Conservation (phyloP, 2,329 filamentous ascomycete genomes). For the Fusarium graminum region DNA sequence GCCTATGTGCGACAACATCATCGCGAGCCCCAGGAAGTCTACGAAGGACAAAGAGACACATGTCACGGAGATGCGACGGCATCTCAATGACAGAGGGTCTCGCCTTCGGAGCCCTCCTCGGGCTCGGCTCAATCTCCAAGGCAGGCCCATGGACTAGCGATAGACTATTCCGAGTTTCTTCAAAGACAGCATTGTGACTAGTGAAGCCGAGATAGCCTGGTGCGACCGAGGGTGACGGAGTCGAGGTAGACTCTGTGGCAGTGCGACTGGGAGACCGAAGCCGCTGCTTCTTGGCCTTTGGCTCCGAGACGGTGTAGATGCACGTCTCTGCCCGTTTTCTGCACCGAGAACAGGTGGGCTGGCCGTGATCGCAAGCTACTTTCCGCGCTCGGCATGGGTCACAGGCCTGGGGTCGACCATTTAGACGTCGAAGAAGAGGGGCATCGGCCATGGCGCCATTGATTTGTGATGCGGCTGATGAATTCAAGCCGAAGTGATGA, state of each 20-base stretch:
- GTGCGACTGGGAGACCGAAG: conserved; percentile 20
- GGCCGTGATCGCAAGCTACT: conserved; percentile 59
- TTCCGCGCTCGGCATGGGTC: conserved; percentile 59
- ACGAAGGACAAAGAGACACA: conserved; percentile 55
- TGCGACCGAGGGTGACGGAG: conserved; percentile 35
- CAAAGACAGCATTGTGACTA: conserved; percentile 58
- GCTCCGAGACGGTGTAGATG: conserved; percentile 51
- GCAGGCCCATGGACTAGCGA: conserved; percentile 51
- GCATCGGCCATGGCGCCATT: conserved; percentile 32
- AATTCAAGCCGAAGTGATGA: conserved; percentile 14
- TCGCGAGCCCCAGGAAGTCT: conserved; percentile 50
- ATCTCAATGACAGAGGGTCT: conserved; percentile 36
- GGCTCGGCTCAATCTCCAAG: conserved; percentile 15
- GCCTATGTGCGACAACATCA: conserved; percentile 41
- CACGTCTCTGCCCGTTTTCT: conserved; percentile 55
- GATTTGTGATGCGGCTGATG: conserved; percentile 8
- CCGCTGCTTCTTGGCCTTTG: conserved; percentile 37
- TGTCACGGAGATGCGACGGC: conserved; percentile 52
- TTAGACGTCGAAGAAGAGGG: conserved; percentile 46
- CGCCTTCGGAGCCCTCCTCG: conserved; percentile 10
- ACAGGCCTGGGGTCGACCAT: conserved; percentile 49
- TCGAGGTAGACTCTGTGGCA: conserved; percentile 17
- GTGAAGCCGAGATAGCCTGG: conserved; percentile 61
- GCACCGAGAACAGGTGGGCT: conserved; percentile 58
- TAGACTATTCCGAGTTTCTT: conserved; percentile 58